A percentile compares a stretch with the other conserved stretches of the same genome.
phyloP scores from a whole-genome alignment of 2,329 filamentous ascomycete genomes.

The Colletotrichum sansevieriae region DNA sequence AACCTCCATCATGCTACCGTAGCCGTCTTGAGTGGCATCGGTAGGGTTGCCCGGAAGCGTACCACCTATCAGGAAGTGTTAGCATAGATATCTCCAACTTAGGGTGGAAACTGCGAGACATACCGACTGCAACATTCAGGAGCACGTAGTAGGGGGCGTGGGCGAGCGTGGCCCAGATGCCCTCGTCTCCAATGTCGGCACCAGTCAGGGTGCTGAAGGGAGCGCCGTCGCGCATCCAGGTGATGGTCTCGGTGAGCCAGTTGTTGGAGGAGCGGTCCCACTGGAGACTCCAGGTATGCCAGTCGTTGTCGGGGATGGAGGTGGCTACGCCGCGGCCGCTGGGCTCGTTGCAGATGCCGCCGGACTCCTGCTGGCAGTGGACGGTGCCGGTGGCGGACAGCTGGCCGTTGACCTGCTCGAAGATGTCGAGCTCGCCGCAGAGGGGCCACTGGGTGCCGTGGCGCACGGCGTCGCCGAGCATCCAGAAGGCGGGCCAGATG shows the following conservation, averaged over 20 bases:
- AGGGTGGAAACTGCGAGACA: constrained; percentile 45
- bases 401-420: constrained; percentile 67
- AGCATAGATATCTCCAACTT: no score
- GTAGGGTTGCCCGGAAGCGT: constrained; percentile 61
- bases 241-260: constrained; percentile 63
- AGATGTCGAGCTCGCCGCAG: constrained; percentile 69
- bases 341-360: constrained; percentile 66
- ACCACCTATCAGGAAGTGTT: constrained; percentile 15
- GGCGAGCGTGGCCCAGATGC: constrained; percentile 63
- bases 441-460: constrained; percentile 63
- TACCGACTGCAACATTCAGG: constrained; percentile 68
- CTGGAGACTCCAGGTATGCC: constrained; percentile 64
- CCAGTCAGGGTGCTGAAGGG: constrained; percentile 61
- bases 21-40: constrained; percentile 58
- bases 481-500: constrained; percentile 72
- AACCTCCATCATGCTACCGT: constrained; percentile 64
- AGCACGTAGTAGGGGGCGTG: constrained; percentile 65
- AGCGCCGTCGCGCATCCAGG: constrained; percentile 62
- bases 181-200: constrained; percentile 57
- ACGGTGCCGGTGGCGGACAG: constrained; percentile 61
- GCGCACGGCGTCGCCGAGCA: constrained; percentile 64
- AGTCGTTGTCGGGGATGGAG: constrained; percentile 55
- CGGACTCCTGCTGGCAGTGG: constrained; percentile 61
- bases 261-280: constrained; percentile 61
- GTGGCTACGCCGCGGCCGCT: constrained; percentile 55